These are phyloP conservation scores for Exidia glandulosa DNA, from an alignment of 768 basidiomycete genomes.

Conservation along the genomic window DNA sequence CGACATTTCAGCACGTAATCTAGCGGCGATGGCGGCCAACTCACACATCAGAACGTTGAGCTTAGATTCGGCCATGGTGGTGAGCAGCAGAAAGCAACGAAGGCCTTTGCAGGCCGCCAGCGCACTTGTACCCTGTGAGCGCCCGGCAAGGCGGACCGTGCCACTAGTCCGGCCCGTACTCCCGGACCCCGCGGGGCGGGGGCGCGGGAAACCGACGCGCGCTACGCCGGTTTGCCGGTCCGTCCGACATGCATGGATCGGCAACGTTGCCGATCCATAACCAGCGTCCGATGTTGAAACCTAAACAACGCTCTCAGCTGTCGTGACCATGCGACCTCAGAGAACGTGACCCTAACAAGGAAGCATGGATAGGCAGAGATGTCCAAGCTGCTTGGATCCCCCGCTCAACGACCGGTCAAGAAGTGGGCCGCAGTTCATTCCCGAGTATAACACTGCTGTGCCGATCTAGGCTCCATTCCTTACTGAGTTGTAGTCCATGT, in stretches of 20 bases:
- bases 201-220: background rate
- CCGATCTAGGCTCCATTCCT: background rate
- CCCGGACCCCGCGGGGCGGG: background rate
- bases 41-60: conserved; percentile 73
- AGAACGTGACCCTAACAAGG: too few species aligned
- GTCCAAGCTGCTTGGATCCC: too few species aligned
- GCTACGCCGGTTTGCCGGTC: background rate
- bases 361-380: too few species aligned
- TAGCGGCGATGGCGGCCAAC: conserved; percentile 12
- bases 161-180: background rate
- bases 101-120: background rate
- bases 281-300: too few species aligned
- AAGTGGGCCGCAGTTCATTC: too few species aligned
- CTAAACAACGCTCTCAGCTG: too few species aligned
- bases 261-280: background rate
- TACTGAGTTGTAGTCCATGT: background rate
- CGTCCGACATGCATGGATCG: background rate
- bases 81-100: background rate
- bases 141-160: background rate
- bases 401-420: too few species aligned
- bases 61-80: conserved; percentile 22
- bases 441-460: background rate
- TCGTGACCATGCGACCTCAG: too few species aligned
- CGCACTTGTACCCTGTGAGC: background rate
- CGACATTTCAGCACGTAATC: conserved; percentile 6